Conservation (phyloP, 441 rosid species). For the Corymbia citriodora region DNA sequence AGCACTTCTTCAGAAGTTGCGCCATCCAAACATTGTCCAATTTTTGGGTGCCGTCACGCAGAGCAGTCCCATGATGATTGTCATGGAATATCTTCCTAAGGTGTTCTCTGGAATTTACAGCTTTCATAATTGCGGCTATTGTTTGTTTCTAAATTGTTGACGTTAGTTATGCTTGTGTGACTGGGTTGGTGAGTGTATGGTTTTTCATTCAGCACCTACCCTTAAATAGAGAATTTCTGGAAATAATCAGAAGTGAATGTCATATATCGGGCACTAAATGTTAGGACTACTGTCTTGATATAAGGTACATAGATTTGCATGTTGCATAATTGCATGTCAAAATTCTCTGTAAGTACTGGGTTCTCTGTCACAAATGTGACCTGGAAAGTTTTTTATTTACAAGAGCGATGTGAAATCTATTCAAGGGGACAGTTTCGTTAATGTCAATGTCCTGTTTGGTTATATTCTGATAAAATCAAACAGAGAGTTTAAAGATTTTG, state of each 20-base stretch:
- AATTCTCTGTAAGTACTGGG: neutral
- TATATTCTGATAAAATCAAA: neutral
- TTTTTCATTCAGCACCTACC: neutral
- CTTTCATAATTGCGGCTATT: neutral
- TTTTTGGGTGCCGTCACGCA: constrained; percentile 85
- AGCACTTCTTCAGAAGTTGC: constrained; percentile 70
- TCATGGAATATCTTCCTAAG: constrained; percentile 70
- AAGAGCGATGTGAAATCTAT: neutral
- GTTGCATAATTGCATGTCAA: neutral
- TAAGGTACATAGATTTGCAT: neutral
- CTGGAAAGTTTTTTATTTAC: neutral
- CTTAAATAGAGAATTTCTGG: neutral
- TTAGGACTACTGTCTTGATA: neutral
- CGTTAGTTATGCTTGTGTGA: neutral
- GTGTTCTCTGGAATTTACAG: constrained; percentile 21
- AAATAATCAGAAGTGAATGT: neutral
- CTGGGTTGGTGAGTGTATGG: neutral
- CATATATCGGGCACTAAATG: neutral
- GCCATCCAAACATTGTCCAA: constrained; percentile 84
- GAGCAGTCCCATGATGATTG: constrained; percentile 81
- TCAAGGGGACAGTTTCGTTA: neutral
- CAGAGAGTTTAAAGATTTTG: neutral
- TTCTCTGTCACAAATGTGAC: neutral
- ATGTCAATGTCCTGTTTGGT: neutral
- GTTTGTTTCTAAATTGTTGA: neutral